Evolutionary conservation across 2,329 filamentous ascomycete species (phyloP), one percentile per base, ranked within the genome.

Genomic region (Xylaria sp.): DNA sequence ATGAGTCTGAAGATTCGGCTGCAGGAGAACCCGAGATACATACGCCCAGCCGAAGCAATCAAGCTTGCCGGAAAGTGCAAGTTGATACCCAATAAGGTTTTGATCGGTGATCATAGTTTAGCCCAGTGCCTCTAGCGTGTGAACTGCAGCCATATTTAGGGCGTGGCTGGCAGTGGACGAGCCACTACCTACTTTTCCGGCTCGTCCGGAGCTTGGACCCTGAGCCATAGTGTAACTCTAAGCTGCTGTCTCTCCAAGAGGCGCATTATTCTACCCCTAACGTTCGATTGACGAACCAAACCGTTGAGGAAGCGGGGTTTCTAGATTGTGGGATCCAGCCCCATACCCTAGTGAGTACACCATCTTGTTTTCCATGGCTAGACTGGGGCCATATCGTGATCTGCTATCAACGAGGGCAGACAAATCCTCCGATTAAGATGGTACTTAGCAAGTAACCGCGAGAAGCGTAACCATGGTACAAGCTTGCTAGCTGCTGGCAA

Each of bases 171-270:
- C 13, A 28, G 13, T 49, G 46, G 46, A 5, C 4, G 15, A 48
- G 46, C 46, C 46, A 26, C 46, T 48, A 26, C 46, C 42, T 48
- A 48, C 44, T 48, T 20, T 49, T 13, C 46, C 46, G 46, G 46
- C 46, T 49, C 46, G 6, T 49, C 23, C 46, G 15, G 46, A 26
- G 46, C 46, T 28, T 49, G 11, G 46, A 49, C 23, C 20, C 46
- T 28, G 11, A 49, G 46, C 46, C n/a, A 23, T 28, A 26, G 46
- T 28, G 46, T 17, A 49, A 49, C 46, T 26, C 46, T 48, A 48
- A 3, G 13, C 44, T 26, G 33, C 28, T 28, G 7, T 23, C 42
- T 15, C 10, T 15, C 42, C n/a, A 23, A 46, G 42, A 46, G 4
- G 20, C 42, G 10, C 10, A 4, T 10, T 13, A 48, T 48, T 13